Evolutionary conservation across 2,329 filamentous ascomycete species (phyloP), one percentile per base, ranked within the genome.

Genomic region (Chalaropsis ovoidea): DNA sequence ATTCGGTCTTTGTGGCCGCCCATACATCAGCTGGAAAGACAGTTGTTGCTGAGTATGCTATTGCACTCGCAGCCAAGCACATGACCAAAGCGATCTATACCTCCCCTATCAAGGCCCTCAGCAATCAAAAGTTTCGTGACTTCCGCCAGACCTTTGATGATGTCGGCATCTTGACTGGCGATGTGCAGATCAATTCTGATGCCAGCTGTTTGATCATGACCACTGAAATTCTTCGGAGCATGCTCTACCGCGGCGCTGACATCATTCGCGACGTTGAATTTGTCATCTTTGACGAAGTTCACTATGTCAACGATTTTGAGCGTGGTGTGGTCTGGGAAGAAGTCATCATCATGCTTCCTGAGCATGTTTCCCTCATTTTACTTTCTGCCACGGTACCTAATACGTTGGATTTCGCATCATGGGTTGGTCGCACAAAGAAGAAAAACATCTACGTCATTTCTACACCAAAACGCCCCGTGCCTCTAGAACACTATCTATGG

Each of bases 41-140:
- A 0, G 94, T 97, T 0, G 94, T 99, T 15, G 94, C 94, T 35
- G 94, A 99, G 74, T 99, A 99, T 75, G 94, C 93, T 61, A 97
- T 99, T 74, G 91, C 94, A 6, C 79, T 99, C 67, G 94, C 94
- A 39, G 87, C 90, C n/a, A 95, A 93, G 73, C 94, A 99, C 74
- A 97, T 97, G 93, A 99, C 94, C 8, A 99, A 99, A 75, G 93
- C 94, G 24, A 99, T 99, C 69, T 99, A 99, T 74, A 99, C 94
- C 0, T 97, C 94, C 0, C 94, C 94, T 0, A 99, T 99, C 79
- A 99, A 99, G 75, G 94, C 94, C 1, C 79, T 99, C 66, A 97
- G 94, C 76, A 99, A 99, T 73, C 94, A 99, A 73, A 99, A 99
- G 75, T 99, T 97, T 76, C 85, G 94, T 69, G 94, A 99, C 74